Evolutionary conservation across 768 basidiomycete species (phyloP), one percentile per base, ranked within the genome.

Genomic region (Podaxis rugospora): DNA sequence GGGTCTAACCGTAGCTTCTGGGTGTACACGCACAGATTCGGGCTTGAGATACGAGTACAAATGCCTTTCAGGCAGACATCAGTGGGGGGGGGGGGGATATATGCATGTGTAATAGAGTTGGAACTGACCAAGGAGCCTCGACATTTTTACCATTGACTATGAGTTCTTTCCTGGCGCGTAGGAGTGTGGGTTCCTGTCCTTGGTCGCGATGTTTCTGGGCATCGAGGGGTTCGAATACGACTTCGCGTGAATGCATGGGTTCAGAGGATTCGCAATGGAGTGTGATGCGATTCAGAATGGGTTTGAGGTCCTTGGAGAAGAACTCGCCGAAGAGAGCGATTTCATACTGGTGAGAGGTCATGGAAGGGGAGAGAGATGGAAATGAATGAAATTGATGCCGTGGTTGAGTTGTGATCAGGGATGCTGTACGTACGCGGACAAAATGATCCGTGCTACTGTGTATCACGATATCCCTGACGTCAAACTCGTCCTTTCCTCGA

Each of bases 1-100:
- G 9, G 92, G 90, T 52, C 92, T 81, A 51, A 94, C 92, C 2
- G 92, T 94, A 1, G 91, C 90, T 69, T 93, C 90, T 9, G 92
- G 91, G 66, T 93, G 88, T 14, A 88, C 86, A 49, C 91, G 83
- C 10, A 85, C 85, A n/a, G 88, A 87, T 70, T 93, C 92, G 54
- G 92, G 91, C 69, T 91, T 92, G 59, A 92, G 76, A 69, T 89
- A 90, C 23, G 91, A 90, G 70, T 87, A 91, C 14, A 94, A 71
- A 7, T 86, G 77, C 91, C 90, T 92, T 64, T 25, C 42, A 59
- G 37, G 51, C 51, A 52, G 16, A 60, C 32, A 52, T 44, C 50
- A 28, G 1, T 1, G 21, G 11, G 23, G 14, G n/a, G 1, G 21
- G 21, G 11, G 23, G 14, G n/a, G 23, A 7, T 51, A 51, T 13